Conservation (phyloP, 2,329 filamentous ascomycete species). For the Sodiomyces alkalinus region DNA sequence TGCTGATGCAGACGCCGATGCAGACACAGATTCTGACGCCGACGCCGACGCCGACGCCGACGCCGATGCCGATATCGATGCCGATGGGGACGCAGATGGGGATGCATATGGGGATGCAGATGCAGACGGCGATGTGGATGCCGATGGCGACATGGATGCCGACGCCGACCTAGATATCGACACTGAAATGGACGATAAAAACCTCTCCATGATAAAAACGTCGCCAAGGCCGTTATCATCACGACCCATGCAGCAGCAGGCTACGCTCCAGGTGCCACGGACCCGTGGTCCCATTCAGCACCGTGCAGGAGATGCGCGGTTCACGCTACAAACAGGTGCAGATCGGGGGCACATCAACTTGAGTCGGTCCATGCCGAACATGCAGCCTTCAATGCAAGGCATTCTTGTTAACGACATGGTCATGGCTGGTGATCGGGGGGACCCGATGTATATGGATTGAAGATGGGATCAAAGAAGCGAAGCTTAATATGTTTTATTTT, state of each 20-base stretch:
- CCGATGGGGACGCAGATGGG: too few species aligned
- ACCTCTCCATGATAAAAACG: slow-evolving; percentile 34
- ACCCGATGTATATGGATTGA: slow-evolving; percentile 38
- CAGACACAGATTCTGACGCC: slow-evolving; percentile 9
- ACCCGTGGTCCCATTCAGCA: slow-evolving; percentile 18
- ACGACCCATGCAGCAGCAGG: slow-evolving; percentile 12
- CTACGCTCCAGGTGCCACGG: too few species aligned
- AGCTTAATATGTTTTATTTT: not conserved
- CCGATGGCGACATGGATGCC: slow-evolving; percentile 13
- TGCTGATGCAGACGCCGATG: slow-evolving; percentile 19
- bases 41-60: slow-evolving; percentile 19
- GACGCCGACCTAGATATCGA: slow-evolving; percentile 18
- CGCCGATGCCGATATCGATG: too few species aligned
- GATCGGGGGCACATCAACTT: slow-evolving; percentile 22
- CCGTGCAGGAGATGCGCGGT: slow-evolving; percentile 19
- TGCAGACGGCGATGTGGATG: slow-evolving; percentile 22
- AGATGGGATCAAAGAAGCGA: slow-evolving; percentile 1
- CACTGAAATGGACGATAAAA: slow-evolving; percentile 41
- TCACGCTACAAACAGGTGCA: slow-evolving; percentile 26
- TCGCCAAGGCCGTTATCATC: slow-evolving; percentile 23
- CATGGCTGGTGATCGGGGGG: slow-evolving; percentile 27
- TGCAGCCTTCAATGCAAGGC: slow-evolving; percentile 25
- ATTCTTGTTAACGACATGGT: slow-evolving; percentile 27
- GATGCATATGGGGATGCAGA: slow-evolving; percentile 8
- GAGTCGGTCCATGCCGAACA: slow-evolving; percentile 29